Conservation (phyloP, 306 rosid genomes). For the Gastrolobium villosum region DNA sequence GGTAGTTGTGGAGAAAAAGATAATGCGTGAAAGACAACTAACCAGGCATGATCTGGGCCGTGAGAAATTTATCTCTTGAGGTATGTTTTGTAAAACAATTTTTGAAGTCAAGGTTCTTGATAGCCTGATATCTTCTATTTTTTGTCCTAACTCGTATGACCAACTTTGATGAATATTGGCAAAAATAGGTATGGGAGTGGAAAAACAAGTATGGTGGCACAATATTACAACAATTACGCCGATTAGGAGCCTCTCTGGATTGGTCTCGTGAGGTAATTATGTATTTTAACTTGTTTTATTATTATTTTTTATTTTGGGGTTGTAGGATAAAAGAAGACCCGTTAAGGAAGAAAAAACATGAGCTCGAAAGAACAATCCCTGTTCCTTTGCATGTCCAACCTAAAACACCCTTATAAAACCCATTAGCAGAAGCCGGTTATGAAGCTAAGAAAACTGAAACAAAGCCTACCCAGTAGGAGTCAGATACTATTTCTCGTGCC, state of each 20-base stretch:
- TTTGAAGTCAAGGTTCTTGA: slow-evolving; percentile 13
- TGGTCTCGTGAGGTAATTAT: slow-evolving; percentile 95
- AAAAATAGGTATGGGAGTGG: slow-evolving; percentile 93
- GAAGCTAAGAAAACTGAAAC: slow-evolving; percentile 21
- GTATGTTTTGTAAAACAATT: slow-evolving; percentile 57
- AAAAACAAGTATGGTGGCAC: slow-evolving; percentile 86
- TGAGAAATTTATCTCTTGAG: slow-evolving; percentile 78
- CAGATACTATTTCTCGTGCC: slow-evolving; percentile 8
- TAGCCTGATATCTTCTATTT: slow-evolving; percentile 19
- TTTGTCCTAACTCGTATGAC: slow-evolving; percentile 26
- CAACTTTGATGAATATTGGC: slow-evolving; percentile 43
- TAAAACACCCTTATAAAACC: not conserved
- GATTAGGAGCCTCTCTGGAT: slow-evolving; percentile 94
- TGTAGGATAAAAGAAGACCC: not conserved
- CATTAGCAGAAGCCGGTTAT: not conserved
- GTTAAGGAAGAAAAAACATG: slow-evolving; percentile 1
- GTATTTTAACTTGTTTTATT: not conserved
- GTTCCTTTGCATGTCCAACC: slow-evolving; percentile 1
- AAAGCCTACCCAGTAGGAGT: slow-evolving; percentile 16
- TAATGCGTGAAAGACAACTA: slow-evolving; percentile 78
- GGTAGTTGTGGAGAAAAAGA: slow-evolving; percentile 99
- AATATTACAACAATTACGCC: slow-evolving; percentile 82
- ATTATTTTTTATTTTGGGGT: not conserved
- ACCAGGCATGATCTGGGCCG: slow-evolving; percentile 94
- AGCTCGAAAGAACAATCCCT: slow-evolving; percentile 12